These are phyloP conservation scores for Eucalyptus virginea DNA, from an alignment of 345 rosid genomes.

Conservation along the genomic window DNA sequence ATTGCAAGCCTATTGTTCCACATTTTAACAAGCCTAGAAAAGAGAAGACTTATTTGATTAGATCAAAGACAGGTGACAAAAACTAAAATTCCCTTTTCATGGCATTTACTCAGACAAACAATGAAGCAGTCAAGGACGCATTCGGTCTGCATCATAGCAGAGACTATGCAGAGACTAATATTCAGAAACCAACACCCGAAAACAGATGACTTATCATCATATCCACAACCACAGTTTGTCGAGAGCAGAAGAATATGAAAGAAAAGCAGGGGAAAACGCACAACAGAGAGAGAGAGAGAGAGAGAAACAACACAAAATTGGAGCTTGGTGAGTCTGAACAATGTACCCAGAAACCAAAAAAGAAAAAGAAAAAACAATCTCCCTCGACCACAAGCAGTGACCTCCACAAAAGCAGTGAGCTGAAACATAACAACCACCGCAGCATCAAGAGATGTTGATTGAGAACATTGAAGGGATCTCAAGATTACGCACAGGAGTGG, in stretches of 20 bases:
- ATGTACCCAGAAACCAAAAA: neutral
- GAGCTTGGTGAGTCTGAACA: neutral
- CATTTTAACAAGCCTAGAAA: neutral
- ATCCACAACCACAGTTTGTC: neutral
- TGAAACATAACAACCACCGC: neutral
- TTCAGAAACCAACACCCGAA: neutral
- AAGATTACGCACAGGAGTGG: conserved; percentile 39
- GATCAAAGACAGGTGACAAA: neutral
- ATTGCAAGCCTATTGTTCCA: neutral
- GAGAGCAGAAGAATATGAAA: neutral
- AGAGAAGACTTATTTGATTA: neutral
- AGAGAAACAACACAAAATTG: neutral
- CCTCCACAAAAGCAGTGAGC: neutral
- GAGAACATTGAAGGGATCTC: neutral
- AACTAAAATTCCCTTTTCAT: neutral
- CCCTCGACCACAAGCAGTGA: neutral
- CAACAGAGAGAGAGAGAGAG: neutral
- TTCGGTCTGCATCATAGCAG: neutral
- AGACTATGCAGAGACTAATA: neutral
- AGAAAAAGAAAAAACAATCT: neutral
- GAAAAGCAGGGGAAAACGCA: neutral
- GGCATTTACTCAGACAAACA: neutral
- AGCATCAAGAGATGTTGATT: neutral
- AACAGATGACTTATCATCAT: neutral
- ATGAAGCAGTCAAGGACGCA: neutral